Conservation (phyloP, 495 filamentous ascomycete species). For the Bombardia bombarda region DNA sequence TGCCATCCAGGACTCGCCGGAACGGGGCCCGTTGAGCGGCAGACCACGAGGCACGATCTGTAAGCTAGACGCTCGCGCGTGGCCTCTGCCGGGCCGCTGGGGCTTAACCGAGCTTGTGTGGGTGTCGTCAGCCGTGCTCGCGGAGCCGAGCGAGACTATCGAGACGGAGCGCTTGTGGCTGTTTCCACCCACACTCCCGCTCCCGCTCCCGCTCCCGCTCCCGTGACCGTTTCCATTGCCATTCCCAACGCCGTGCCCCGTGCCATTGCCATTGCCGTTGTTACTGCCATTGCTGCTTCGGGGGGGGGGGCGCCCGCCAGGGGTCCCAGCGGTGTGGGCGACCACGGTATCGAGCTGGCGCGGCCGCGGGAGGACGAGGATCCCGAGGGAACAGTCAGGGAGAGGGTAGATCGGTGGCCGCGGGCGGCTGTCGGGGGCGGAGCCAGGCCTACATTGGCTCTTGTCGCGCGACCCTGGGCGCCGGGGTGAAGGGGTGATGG, state of each 20-base stretch:
- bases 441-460: slow-evolving; percentile 23
- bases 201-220: neutral
- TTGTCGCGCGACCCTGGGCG: slow-evolving; percentile 5
- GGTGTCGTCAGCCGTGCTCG: slow-evolving; percentile 37
- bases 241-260: neutral
- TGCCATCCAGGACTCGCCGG: slow-evolving; percentile 15
- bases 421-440: slow-evolving; percentile 32
- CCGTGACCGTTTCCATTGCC: slow-evolving; percentile 11
- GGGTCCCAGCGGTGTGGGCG: slow-evolving; percentile 21
- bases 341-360: slow-evolving; percentile 21
- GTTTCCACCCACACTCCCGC: neutral
- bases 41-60: slow-evolving; percentile 59
- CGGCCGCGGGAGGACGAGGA: slow-evolving; percentile 27
- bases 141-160: slow-evolving; percentile 83
- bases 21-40: slow-evolving; percentile 22
- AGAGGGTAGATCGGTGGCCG: slow-evolving; percentile 51
- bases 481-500: slow-evolving; percentile 16
- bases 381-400: slow-evolving; percentile 45
- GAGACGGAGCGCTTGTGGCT: slow-evolving; percentile 70
- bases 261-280: slow-evolving; percentile 1
- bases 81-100: slow-evolving; percentile 50
- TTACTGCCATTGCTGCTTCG: no score
- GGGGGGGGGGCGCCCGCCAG: neutral
- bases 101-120: slow-evolving; percentile 18
- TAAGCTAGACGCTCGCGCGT: slow-evolving; percentile 77